phyloP scores from a whole-genome alignment of 257 asterid species.

The Nyctanthes arbortristis region DNA sequence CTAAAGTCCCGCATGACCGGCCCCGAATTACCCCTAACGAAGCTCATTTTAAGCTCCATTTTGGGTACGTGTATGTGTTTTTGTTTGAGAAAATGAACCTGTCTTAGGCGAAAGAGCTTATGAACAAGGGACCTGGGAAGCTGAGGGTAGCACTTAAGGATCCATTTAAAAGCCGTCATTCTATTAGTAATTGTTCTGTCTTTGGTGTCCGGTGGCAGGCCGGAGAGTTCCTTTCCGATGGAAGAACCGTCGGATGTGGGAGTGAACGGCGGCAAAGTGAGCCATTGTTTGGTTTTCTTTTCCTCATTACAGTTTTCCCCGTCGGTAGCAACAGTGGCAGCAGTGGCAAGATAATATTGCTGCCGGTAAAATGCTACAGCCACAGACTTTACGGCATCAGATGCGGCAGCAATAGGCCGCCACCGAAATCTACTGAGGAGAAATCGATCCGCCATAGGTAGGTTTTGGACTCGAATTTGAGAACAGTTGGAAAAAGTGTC shows the following conservation, averaged over 20 bases:
- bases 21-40: background rate
- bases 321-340: constrained; percentile 13
- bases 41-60: background rate
- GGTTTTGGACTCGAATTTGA: constrained; percentile 31
- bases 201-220: constrained; percentile 26
- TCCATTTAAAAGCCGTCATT: constrained; percentile 82
- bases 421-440: constrained; percentile 50
- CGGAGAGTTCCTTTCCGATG: constrained; percentile 48
- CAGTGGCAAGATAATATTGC: constrained; percentile 31
- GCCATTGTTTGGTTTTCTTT: constrained; percentile 43
- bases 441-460: constrained; percentile 43
- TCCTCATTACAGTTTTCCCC: constrained; percentile 25
- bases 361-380: constrained; percentile 4
- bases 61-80: background rate
- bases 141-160: constrained; percentile 77
- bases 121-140: constrained; percentile 84
- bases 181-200: background rate
- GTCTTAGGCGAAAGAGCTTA: constrained; percentile 86
- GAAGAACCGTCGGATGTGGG: constrained; percentile 50
- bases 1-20: background rate
- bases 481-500: too few species aligned
- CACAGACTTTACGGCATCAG: background rate
- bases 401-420: constrained; percentile 33
- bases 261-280: constrained; percentile 65
- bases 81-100: constrained; percentile 39